Base-by-base conservation (phyloP, 805 yeast species). In the Starmerella bacillaris region DNA sequence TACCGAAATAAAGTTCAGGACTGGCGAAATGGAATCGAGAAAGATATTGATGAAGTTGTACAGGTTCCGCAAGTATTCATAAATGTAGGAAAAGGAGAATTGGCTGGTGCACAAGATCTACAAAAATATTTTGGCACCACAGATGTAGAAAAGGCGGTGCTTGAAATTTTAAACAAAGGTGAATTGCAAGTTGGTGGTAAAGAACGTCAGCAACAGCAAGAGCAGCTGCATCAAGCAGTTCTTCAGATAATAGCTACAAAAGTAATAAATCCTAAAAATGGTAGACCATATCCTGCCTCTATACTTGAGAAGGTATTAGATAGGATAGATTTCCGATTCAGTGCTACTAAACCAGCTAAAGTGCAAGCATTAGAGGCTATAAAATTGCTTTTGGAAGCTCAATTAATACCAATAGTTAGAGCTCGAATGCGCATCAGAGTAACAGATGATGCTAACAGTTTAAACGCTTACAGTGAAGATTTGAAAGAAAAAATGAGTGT, bases 1-100 rank as follows among this genome's bases (percentile, higher is more conserved):
- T 89, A 89, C 55, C 94, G 80, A 51, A 89, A 89, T 50, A 89
- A 89, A 52, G 94, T 89, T 4, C 96, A 86, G 54, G 98, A 89
- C 55, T 89, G 83, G 72, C 65, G 95, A 47, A 67, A 70, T 41
- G 78, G 77, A 39, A 72, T 79, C 5, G 98, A 89, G 51, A 86
- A 80, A 46, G 94, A 89, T 53, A 55, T 89, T 6, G 96, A 89
- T 58, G 98, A 89, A 52, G 98, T 89, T 2, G 61, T 89, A 24
- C 98, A 89, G 54, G 82, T 89, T 35, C 94, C 83, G n/a, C 94
- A 78, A 54, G 92, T 89, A 1, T 89, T 89, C 50, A 54, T 72
- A 24, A 89, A 89, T 51, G 96, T 84, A 0, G 80, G 94, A 12
- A 89, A 89, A 51, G 98, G 98, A 2, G 82, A 73, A 42, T 84